Evolutionary conservation across 192 early-diverging fungal species (phyloP).

Genomic region (Coemansia sp.): DNA sequence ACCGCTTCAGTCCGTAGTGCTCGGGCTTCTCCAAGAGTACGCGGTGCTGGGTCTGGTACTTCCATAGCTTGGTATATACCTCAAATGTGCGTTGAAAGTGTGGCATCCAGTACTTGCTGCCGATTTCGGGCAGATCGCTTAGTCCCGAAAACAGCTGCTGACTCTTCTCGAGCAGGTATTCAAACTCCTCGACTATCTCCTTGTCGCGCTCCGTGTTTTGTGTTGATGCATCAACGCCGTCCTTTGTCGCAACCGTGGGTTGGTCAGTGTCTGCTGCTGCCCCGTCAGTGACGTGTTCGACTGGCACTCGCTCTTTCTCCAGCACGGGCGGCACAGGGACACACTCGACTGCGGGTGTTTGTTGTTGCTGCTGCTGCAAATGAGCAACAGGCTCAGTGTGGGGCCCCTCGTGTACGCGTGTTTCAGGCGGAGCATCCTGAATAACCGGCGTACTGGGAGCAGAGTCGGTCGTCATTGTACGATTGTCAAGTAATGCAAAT

Average conservation of each 20-base stretch:
- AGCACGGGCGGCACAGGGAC: not conserved
- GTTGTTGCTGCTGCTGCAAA: slow-evolving; percentile 11
- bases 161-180: slow-evolving; percentile 94
- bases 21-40: slow-evolving; percentile 83
- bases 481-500: not conserved
- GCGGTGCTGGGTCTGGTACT: slow-evolving; percentile 91
- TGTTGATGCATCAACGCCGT: slow-evolving; percentile 6
- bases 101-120: slow-evolving; percentile 68
- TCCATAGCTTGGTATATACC: slow-evolving; percentile 97
- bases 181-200: slow-evolving; percentile 80
- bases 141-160: slow-evolving; percentile 95
- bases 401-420: not conserved
- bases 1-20: slow-evolving; percentile 92
- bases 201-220: slow-evolving; percentile 47
- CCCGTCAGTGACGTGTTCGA: not conserved
- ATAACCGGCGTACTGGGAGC: not conserved
- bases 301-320: not conserved
- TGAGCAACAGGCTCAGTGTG: not conserved
- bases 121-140: slow-evolving; percentile 57
- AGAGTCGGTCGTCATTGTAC: slow-evolving; percentile 8
- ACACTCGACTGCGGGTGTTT: not conserved
- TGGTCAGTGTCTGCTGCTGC: slow-evolving; percentile 2
- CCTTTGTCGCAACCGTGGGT: slow-evolving; percentile 13
- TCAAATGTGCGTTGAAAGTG: slow-evolving; percentile 99
- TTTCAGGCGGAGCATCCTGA: not conserved